Evolutionary conservation across 306 rosid genomes (phyloP).

Genomic region (Cyamopsis tetragonoloba): DNA sequence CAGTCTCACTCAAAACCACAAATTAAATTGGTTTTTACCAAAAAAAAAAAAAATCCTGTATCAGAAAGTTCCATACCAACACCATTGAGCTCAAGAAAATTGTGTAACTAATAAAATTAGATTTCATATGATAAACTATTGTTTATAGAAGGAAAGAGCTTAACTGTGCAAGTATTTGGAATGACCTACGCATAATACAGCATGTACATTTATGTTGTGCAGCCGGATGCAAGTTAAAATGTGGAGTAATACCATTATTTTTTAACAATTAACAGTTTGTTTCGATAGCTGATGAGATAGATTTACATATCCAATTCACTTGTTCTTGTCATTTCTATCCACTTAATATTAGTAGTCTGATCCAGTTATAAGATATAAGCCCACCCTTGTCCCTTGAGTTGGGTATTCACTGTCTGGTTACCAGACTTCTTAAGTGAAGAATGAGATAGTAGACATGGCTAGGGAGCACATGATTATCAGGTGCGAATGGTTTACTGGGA

Average conservation of each 20-base stretch:
- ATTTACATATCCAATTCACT: background rate
- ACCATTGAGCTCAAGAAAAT: background rate
- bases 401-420: background rate
- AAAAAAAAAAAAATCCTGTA: too few species aligned
- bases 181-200: background rate
- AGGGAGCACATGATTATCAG: background rate
- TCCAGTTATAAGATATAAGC: background rate
- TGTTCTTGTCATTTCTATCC: background rate
- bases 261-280: background rate
- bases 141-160: background rate
- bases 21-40: background rate
- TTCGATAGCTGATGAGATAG: background rate
- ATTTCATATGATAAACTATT: background rate
- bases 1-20: background rate
- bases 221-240: background rate
- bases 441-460: background rate
- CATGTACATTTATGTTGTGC: background rate
- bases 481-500: background rate
- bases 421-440: background rate
- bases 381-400: background rate
- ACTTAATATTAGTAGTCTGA: background rate
- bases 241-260: background rate
- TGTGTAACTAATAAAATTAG: background rate
- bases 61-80: background rate
- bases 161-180: background rate